A percentile compares a stretch with the other conserved stretches of the same genome.
phyloP scores from a whole-genome alignment of 495 filamentous ascomycete species.

The Trichocladium antarcticum region DNA sequence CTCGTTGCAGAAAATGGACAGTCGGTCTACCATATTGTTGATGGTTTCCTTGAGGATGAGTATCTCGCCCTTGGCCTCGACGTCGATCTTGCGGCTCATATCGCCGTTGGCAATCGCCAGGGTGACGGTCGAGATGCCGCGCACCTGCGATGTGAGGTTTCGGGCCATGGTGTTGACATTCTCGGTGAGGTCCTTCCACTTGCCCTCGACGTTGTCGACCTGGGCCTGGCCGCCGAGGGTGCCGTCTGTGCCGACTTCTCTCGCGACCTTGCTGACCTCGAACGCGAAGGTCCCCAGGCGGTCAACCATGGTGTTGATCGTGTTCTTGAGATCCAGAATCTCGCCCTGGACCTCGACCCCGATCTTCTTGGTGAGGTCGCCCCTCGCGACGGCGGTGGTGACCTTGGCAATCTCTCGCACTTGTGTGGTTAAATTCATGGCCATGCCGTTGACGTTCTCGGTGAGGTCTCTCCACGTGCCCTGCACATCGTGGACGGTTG shows the following conservation, averaged over 20 bases:
- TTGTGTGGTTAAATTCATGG: slow-evolving; percentile 95
- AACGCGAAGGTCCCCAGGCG: slow-evolving; percentile 92
- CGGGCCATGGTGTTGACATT: slow-evolving; percentile 94
- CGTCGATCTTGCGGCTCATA: slow-evolving; percentile 91
- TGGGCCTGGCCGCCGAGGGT: slow-evolving; percentile 91
- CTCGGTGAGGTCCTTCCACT: slow-evolving; percentile 97
- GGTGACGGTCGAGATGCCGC: slow-evolving; percentile 92
- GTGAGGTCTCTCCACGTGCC: slow-evolving; percentile 96
- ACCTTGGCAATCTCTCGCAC: slow-evolving; percentile 98
- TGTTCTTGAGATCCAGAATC: slow-evolving; percentile 89
- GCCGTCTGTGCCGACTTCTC: slow-evolving; percentile 96
- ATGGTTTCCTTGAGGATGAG: slow-evolving; percentile 91
- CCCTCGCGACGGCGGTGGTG: slow-evolving; percentile 89
- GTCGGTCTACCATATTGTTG: slow-evolving; percentile 96
- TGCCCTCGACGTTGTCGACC: slow-evolving; percentile 95
- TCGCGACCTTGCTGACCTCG: slow-evolving; percentile 96
- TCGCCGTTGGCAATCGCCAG: slow-evolving; percentile 91
- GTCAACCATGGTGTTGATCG: slow-evolving; percentile 99
- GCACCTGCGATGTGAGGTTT: slow-evolving; percentile 85
- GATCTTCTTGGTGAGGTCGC: slow-evolving; percentile 92
- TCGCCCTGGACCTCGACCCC: slow-evolving; percentile 92
- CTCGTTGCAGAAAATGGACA: slow-evolving; percentile 94
- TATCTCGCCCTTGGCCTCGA: slow-evolving; percentile 92
- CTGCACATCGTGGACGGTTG: slow-evolving; percentile 93
- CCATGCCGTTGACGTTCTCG: slow-evolving; percentile 98